Conservation (phyloP, 192 early-diverging fungal genomes). For the Lobosporangium transversale region DNA sequence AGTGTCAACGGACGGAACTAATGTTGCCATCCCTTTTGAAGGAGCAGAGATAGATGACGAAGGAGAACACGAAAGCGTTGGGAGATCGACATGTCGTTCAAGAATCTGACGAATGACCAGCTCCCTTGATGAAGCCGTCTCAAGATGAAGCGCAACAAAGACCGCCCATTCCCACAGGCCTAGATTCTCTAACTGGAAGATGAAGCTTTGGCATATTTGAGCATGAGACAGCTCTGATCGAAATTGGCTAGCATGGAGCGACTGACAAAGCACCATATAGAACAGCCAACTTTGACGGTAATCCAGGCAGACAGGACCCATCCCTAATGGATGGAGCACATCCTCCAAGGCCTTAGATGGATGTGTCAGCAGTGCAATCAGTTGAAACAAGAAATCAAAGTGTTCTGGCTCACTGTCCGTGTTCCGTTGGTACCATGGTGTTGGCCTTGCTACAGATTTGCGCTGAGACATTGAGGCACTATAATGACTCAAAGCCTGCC, state of each 20-base stretch:
- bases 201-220: constrained; percentile 67
- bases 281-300: constrained; percentile 77
- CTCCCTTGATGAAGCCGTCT: constrained; percentile 54
- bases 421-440: constrained; percentile 46
- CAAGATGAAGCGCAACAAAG: constrained; percentile 79
- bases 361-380: constrained; percentile 71
- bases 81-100: constrained; percentile 24
- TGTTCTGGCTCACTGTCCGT: neutral
- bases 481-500: constrained; percentile 40
- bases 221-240: constrained; percentile 52
- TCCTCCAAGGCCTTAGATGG: constrained; percentile 62
- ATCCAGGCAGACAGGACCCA: constrained; percentile 69
- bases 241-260: constrained; percentile 8
- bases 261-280: constrained; percentile 47
- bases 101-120: constrained; percentile 54
- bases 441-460: constrained; percentile 47
- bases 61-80: neutral
- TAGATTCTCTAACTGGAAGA: constrained; percentile 74
- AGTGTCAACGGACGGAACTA: neutral
- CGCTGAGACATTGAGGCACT: constrained; percentile 19
- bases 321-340: constrained; percentile 67
- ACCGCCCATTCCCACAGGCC: constrained; percentile 89
- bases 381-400: constrained; percentile 76
- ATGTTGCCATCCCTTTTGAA: too few species aligned
- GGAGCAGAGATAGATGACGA: constrained; percentile 7